These are phyloP conservation scores for Fusarium solani-melongenae DNA, from an alignment of 2,329 filamentous ascomycete genomes.

Conservation along the genomic window DNA sequence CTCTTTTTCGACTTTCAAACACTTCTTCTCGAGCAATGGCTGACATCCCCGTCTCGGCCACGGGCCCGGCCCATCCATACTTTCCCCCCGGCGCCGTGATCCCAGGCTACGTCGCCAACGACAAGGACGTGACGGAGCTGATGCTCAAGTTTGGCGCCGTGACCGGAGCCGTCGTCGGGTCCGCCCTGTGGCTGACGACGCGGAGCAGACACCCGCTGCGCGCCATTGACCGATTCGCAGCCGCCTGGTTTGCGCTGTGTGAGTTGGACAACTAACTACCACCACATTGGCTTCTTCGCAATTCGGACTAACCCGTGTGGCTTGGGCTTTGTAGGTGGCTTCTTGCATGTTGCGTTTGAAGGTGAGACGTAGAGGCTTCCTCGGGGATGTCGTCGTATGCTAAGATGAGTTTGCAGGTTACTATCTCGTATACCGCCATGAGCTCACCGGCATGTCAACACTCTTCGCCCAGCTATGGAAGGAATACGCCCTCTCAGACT, in stretches of 20 bases:
- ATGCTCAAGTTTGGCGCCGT: constrained; percentile 51
- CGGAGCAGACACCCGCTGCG: constrained; percentile 36
- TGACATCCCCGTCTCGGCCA: constrained; percentile 4
- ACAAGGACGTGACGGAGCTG: constrained; percentile 51
- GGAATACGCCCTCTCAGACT: constrained; percentile 89
- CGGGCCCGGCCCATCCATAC: constrained; percentile 57
- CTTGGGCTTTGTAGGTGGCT: constrained; percentile 60
- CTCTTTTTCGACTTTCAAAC: neutral
- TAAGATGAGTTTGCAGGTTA: constrained; percentile 65
- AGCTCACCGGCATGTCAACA: constrained; percentile 74
- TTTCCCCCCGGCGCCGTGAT: constrained; percentile 58
- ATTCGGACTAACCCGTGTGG: neutral
- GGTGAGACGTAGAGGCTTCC: constrained; percentile 56
- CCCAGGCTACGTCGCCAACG: constrained; percentile 59
- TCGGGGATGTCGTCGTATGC: neutral
- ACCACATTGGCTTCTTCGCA: neutral
- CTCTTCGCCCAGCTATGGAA: constrained; percentile 92
- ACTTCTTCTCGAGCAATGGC: neutral
- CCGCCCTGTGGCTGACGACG: constrained; percentile 41
- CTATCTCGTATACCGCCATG: constrained; percentile 76
- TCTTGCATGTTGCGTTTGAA: constrained; percentile 85
- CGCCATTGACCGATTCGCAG: constrained; percentile 53
- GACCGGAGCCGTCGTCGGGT: constrained; percentile 50
- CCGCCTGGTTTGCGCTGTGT: constrained; percentile 68
- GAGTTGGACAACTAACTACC: constrained; percentile 2